Conservation (phyloP, 768 basidiomycete species). For the Melanogaster broomeanus region DNA sequence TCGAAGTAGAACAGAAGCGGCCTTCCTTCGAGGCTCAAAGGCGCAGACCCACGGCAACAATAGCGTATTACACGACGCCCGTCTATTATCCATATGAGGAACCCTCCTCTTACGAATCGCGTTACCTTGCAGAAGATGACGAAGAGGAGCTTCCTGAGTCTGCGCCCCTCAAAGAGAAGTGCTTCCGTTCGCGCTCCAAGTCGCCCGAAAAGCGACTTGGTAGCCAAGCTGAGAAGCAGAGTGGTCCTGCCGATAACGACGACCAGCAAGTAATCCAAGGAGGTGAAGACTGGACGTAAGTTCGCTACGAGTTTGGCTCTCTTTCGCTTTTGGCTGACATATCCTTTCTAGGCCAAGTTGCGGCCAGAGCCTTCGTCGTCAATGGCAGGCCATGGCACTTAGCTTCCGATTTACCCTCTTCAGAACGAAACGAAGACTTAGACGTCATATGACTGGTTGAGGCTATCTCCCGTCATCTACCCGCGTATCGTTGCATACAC, state of each 20-base stretch:
- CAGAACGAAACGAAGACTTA: slow-evolving; percentile 44
- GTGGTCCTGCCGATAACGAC: not conserved
- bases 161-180: slow-evolving; percentile 30
- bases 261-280: slow-evolving; percentile 11
- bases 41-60: slow-evolving; percentile 26
- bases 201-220: slow-evolving; percentile 20
- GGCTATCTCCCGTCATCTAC: slow-evolving; percentile 7
- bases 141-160: slow-evolving; percentile 18
- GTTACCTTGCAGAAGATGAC: slow-evolving; percentile 24
- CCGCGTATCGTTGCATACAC: slow-evolving; percentile 14
- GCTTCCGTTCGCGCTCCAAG: slow-evolving; percentile 12
- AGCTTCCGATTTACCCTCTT: slow-evolving; percentile 60
- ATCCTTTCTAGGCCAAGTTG: slow-evolving; percentile 52
- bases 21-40: slow-evolving; percentile 20
- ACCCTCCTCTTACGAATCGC: slow-evolving; percentile 32
- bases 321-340: not conserved
- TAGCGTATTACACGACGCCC: slow-evolving; percentile 20
- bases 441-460: slow-evolving; percentile 31
- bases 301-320: not conserved
- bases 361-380: slow-evolving; percentile 49
- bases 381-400: slow-evolving; percentile 63
- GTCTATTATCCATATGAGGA: slow-evolving; percentile 30
- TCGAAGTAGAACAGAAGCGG: slow-evolving; percentile 12
- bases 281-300: slow-evolving; percentile 36
- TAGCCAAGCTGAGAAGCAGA: slow-evolving; percentile 21